Evolutionary conservation across 2,329 filamentous ascomycete genomes (phyloP), one percentile per base, ranked within the genome.

Genomic region (Fusarium ramigenum): DNA sequence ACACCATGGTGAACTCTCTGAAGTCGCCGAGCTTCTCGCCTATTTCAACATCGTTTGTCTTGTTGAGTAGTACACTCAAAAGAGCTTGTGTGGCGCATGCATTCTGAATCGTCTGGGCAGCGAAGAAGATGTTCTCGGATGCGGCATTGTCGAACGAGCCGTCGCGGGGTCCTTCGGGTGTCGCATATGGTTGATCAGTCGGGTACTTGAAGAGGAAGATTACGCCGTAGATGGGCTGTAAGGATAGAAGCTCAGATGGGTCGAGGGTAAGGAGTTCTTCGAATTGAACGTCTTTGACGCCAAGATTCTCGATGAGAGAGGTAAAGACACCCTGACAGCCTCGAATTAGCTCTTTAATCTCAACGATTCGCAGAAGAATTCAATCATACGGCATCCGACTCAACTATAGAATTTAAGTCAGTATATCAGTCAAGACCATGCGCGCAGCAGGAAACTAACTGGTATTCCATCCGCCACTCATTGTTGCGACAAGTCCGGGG

Each of bases 161-260:
- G 81, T 98, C 95, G 73, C 91, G 89, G 0, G 95, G 95, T 49
- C 88, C 88, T 63, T 90, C 87, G 46, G 87, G 84, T 69, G 82
- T 83, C 42, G 85, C 90, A 85, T 87, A 92, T 77, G 86, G 89
- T 69, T 83, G 89, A 80, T 93, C 91, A 69, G 91, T 95, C 57
- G 90, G 93, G 84, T 93, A 99, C 85, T 98, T 98, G 91, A 99
- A 99, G 82, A 99, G 93, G 84, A 99, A 99, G 80, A 99, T 98
- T 76, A 99, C 94, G 79, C 96, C 96, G 85, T 97, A 97, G 60
- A 97, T 88, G 23, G 93, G 93, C 77, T 92, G 91, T 39, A 95
- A 88, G 73, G 91, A 85, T 47, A 89, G 87, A 18, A 97, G 88
- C 64, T 89, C 88, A 59, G 93, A 90, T 11, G 94, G 87, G 77